Evolutionary conservation across 2,329 filamentous ascomycete genomes (phyloP).

Genomic region (Aspergillus udagawae): DNA sequence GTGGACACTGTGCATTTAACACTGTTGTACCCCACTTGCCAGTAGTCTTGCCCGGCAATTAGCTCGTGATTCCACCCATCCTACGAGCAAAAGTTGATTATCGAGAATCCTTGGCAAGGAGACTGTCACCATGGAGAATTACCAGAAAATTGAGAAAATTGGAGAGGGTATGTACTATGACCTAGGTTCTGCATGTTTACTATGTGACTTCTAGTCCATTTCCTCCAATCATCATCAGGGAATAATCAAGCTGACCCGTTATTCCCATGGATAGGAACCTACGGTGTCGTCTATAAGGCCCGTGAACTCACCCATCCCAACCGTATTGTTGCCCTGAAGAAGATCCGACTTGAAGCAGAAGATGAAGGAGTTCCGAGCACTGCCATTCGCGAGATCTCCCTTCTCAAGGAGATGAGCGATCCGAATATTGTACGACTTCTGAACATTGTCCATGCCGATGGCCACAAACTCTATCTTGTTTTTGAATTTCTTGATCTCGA

Average conservation of each 20-base stretch:
- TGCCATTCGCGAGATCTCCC: constrained; percentile 88
- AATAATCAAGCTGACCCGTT: not conserved
- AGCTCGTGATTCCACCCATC: not conserved
- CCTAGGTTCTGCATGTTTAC: not conserved
- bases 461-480: constrained; percentile 91
- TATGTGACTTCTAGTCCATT: not conserved
- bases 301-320: constrained; percentile 76
- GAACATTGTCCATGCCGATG: constrained; percentile 92
- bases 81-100: not conserved
- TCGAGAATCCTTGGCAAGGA: not conserved
- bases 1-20: not conserved
- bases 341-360: constrained; percentile 91
- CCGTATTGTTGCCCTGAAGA: constrained; percentile 88
- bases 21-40: not conserved
- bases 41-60: not conserved
- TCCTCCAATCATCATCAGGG: not conserved
- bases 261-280: constrained; percentile 62
- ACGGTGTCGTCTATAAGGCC: constrained; percentile 93
- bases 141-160: constrained; percentile 94
- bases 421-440: constrained; percentile 82
- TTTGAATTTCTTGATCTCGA: constrained; percentile 89
- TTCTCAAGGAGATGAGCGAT: constrained; percentile 92
- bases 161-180: constrained; percentile 68
- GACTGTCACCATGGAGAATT: constrained; percentile 72
- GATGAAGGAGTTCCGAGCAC: constrained; percentile 91